Evolutionary conservation across 768 basidiomycete species (phyloP).

Genomic region (Tricholoma terreum): DNA sequence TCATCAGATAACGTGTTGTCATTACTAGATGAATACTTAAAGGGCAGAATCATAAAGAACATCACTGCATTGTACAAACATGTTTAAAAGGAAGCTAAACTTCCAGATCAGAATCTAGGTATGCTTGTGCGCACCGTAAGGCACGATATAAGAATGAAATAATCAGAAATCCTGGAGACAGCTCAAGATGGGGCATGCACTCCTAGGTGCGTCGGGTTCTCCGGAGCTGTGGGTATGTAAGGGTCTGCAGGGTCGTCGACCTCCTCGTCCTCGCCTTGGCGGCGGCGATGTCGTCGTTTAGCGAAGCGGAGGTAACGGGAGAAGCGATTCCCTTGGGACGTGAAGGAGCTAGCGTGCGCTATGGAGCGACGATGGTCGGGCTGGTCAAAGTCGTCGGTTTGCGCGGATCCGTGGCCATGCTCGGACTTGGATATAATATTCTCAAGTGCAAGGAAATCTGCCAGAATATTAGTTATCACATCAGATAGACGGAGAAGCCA

Average conservation of each 20-base stretch:
- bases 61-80: not conserved
- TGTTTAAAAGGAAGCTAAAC: not conserved
- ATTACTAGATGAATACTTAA: not conserved
- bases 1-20: not conserved
- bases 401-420: slow-evolving; percentile 10
- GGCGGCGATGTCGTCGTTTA: slow-evolving; percentile 30
- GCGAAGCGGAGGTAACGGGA: slow-evolving; percentile 58
- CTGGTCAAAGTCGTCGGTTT: slow-evolving; percentile 16
- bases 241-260: slow-evolving; percentile 28
- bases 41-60: not conserved
- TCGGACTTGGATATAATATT: slow-evolving; percentile 43
- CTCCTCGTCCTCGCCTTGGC: slow-evolving; percentile 24
- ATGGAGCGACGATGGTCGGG: not conserved
- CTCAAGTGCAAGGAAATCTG: slow-evolving; percentile 62
- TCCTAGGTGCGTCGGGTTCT: slow-evolving; percentile 21
- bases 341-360: slow-evolving; percentile 5
- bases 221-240: slow-evolving; percentile 30
- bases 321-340: slow-evolving; percentile 39
- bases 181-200: not conserved
- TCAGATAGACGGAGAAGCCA: not conserved
- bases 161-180: not conserved
- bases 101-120: not conserved
- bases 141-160: not conserved
- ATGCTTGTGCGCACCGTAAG: not conserved
- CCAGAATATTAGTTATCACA: not conserved